phyloP scores from a whole-genome alignment of 257 asterid genomes.

The Lycium ferocissimum region DNA sequence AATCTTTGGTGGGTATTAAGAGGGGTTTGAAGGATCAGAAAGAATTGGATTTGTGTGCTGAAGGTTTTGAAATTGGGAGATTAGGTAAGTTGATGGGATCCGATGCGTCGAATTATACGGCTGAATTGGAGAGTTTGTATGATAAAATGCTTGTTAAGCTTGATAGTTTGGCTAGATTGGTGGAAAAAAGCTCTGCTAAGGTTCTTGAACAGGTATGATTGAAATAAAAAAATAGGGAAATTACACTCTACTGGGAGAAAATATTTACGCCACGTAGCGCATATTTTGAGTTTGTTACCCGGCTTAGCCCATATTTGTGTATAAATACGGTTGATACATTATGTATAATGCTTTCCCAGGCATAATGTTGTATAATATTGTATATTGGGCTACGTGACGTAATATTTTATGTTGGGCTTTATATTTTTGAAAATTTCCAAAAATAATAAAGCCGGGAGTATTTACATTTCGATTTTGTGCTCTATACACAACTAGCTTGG shows the following conservation, averaged over 20 bases:
- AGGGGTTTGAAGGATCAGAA: constrained; percentile 57
- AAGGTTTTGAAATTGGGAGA: constrained; percentile 71
- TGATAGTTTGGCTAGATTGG: constrained; percentile 62
- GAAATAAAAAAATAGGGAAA: no score
- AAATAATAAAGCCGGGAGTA: neutral
- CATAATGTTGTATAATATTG: no score
- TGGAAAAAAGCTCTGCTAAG: constrained; percentile 70
- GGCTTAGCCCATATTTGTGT: no score
- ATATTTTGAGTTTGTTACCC: no score
- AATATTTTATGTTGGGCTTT: no score
- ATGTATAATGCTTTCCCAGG: no score
- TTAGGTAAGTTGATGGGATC: constrained; percentile 66
- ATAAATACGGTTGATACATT: no score
- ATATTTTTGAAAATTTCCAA: no score
- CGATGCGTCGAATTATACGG: constrained; percentile 53
- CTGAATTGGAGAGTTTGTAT: constrained; percentile 80
- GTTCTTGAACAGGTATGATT: constrained; percentile 77
- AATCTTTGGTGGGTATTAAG: constrained; percentile 41
- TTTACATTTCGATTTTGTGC: neutral
- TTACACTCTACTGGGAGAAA: no score
- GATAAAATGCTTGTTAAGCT: constrained; percentile 79
- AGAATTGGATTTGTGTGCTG: constrained; percentile 64
- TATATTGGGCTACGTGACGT: no score
- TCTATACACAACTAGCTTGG: neutral
- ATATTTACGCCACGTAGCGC: no score